Evolutionary conservation across 2,329 filamentous ascomycete genomes (phyloP).

Genomic region (Shiraia bambusicola): DNA sequence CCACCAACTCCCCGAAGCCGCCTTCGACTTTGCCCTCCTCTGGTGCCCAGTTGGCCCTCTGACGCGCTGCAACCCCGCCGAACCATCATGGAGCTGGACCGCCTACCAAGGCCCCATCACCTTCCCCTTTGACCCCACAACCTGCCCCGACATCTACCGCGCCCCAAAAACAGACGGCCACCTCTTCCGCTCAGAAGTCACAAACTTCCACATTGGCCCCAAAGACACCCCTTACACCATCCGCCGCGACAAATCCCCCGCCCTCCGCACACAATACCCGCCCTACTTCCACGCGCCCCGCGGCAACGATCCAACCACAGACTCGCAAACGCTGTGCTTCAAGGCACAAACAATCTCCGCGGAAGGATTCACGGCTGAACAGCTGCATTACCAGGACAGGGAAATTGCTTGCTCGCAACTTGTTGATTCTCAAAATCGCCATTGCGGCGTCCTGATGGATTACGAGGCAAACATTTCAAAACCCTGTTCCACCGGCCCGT

Average conservation of each 20-base stretch:
- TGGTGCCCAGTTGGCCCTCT: conserved; percentile 34
- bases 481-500: conserved; percentile 21
- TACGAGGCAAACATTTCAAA: conserved; percentile 23
- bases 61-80: conserved; percentile 13
- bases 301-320: conserved; percentile 16
- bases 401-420: conserved; percentile 32
- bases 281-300: conserved; percentile 29
- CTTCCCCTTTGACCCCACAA: conserved; percentile 39
- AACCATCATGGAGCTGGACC: conserved; percentile 40
- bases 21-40: conserved; percentile 36
- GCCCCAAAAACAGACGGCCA: conserved; percentile 20
- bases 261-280: conserved; percentile 27
- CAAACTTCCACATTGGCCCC: conserved; percentile 30
- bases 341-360: conserved; percentile 26
- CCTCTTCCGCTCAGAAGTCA: conserved; percentile 34
- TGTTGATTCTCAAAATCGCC: conserved; percentile 19
- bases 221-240: conserved; percentile 26
- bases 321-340: conserved; percentile 32
- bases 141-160: conserved; percentile 30
- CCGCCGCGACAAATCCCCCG: conserved; percentile 26
- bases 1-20: conserved; percentile 34
- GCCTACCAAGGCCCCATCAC: conserved; percentile 29
- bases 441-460: conserved; percentile 38
- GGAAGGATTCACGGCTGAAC: conserved; percentile 27
- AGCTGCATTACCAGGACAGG: conserved; percentile 21